Conservation (phyloP, 176 grass and related monocot genomes). For the Phoenix dactylifera region DNA sequence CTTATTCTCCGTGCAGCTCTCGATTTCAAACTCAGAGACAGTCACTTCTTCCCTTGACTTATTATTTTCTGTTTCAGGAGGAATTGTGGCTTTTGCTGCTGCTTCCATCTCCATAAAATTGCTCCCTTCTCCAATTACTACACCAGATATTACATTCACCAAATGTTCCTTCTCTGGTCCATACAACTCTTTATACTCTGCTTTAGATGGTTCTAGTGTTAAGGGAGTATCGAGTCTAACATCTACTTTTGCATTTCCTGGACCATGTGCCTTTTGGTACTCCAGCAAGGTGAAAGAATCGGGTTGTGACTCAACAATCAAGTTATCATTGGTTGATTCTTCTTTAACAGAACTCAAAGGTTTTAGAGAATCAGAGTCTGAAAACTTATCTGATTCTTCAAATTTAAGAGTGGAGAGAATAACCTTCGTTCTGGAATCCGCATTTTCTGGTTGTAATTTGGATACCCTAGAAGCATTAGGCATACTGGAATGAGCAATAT, state of each 20-base stretch:
- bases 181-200: conserved; percentile 14
- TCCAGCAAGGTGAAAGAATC: neutral
- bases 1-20: conserved; percentile 22
- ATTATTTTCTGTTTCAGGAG: conserved; percentile 6
- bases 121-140: conserved; percentile 6
- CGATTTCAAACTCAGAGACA: conserved; percentile 22
- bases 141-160: conserved; percentile 20
- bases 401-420: conserved; percentile 8
- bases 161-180: conserved; percentile 20
- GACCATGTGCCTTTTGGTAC: neutral
- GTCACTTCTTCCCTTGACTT: conserved; percentile 15
- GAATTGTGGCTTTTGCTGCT: neutral
- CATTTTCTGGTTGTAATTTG: conserved; percentile 1
- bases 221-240: neutral
- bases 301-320: neutral
- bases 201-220: conserved; percentile 3
- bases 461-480: neutral
- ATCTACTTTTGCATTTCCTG: neutral
- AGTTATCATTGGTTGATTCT: neutral
- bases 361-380: conserved; percentile 13
- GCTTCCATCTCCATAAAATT: conserved; percentile 15
- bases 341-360: conserved; percentile 1
- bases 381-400: conserved; percentile 9
- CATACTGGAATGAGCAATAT: neutral
- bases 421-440: neutral